Base-by-base conservation (phyloP, 2,329 filamentous ascomycete genomes). In the Pseudogymnoascus sp. region DNA sequence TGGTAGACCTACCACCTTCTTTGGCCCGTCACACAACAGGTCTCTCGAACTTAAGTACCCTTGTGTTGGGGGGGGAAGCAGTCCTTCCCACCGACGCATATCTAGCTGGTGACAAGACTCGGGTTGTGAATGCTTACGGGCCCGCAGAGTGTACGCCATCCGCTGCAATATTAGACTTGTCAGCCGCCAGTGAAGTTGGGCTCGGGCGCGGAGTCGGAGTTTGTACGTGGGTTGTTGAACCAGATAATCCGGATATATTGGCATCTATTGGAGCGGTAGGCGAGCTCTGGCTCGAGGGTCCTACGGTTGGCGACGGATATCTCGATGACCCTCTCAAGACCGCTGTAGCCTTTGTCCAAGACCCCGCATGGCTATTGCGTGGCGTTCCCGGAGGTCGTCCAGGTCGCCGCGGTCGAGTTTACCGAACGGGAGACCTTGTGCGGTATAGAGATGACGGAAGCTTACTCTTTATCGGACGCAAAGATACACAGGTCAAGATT, bases 401-500 rank as follows among this genome's bases (percentile, higher is more conserved):
- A 5, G 58, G 36, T 25, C 58, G 36, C 6, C 22, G 19, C 11
- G 36, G 58, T 38, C 58, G 39, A 5, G 42, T 74, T 8, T 74
- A 73, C 49, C 66, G 68, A 22, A 72, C 72, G 1, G 72, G 71
- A 38, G 73, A 74, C 58, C 62, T 72, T 11, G 72, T 71, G 9
- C 61, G 84, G 25, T 76, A 86, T 39, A 72, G 85, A 33, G 75
- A 83, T 49, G 81, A 87, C 67, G 79, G 78, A 11, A 81, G 79
- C 11, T 83, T 87, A 64, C 79, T 83, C 33, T 88, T 87, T 70
- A 72, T 86, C 36, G 85, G 85, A 5, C 80, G 85, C 19, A 81
- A 82, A 58, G 85, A 88, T 68, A 82, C 84, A 23, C 85, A 88
- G 71, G 80, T 87, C 62, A 88, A 88, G 69, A 74, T 88, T 25